Evolutionary conservation across 345 rosid genomes (phyloP).

Genomic region (Brassica juncea): DNA sequence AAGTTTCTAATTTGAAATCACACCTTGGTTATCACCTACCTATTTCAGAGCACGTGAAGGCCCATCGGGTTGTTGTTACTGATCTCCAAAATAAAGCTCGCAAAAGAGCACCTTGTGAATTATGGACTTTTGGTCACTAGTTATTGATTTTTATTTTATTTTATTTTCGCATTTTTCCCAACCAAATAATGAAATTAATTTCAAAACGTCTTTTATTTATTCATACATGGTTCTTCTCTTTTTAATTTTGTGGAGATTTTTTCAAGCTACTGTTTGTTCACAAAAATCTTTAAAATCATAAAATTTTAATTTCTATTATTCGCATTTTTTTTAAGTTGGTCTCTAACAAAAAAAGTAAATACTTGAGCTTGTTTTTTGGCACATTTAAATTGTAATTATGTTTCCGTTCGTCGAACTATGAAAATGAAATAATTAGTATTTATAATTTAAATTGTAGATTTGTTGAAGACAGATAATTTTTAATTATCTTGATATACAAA

Average conservation of each 20-base stretch:
- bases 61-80: not conserved
- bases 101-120: not conserved
- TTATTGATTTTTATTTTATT: not conserved
- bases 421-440: not conserved
- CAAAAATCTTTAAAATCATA: not conserved
- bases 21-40: not conserved
- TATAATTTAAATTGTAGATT: not conserved
- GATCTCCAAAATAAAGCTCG: not conserved
- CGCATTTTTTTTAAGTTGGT: not conserved
- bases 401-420: not conserved
- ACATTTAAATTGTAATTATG: not conserved
- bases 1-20: not conserved
- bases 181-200: not conserved
- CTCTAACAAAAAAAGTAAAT: not conserved
- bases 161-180: not conserved
- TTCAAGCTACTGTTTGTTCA: not conserved
- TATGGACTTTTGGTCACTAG: not conserved
- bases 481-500: not conserved
- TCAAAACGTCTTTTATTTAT: not conserved
- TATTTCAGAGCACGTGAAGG: not conserved
- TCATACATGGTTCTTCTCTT: not conserved
- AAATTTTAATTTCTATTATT: not conserved
- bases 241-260: not conserved
- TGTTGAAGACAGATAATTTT: not conserved
- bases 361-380: not conserved